These are phyloP conservation scores for Colletotrichum sp. DNA, from an alignment of 2,329 filamentous ascomycete genomes.

Conservation along the genomic window DNA sequence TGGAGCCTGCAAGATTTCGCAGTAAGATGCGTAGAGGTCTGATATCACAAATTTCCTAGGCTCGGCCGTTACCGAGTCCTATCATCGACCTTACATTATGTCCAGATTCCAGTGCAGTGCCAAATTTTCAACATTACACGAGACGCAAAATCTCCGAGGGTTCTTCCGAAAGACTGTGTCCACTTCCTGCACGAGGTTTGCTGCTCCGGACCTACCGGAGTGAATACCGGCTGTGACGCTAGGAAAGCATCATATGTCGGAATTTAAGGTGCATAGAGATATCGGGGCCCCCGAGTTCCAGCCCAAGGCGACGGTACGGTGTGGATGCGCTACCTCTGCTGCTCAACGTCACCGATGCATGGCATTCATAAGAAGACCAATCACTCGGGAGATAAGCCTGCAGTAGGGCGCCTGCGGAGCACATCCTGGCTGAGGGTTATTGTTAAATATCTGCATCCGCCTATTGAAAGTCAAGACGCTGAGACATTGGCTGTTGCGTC, in stretches of 20 bases:
- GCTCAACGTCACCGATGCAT: neutral
- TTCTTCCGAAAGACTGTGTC: neutral
- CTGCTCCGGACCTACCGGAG: neutral
- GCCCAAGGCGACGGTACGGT: neutral
- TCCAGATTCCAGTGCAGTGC: neutral
- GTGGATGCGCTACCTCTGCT: neutral
- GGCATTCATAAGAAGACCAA: neutral
- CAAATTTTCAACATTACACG: neutral
- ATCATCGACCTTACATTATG: neutral
- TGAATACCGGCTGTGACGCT: neutral
- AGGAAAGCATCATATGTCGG: neutral
- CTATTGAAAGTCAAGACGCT: neutral
- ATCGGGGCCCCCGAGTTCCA: neutral
- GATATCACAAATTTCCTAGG: neutral
- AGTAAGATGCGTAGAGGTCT: neutral
- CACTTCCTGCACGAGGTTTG: neutral
- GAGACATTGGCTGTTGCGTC: neutral
- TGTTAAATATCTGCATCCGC: neutral
- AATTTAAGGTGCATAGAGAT: neutral
- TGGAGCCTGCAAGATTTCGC: fast-evolving
- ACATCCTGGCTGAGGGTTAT: neutral
- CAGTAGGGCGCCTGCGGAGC: neutral
- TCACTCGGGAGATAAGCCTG: neutral
- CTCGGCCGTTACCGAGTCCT: neutral
- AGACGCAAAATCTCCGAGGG: neutral